Percentiles rank a stretch among this genome's conserved stretches.
Conservation (phyloP, 768 basidiomycete genomes). For the Calocera viscosa region DNA sequence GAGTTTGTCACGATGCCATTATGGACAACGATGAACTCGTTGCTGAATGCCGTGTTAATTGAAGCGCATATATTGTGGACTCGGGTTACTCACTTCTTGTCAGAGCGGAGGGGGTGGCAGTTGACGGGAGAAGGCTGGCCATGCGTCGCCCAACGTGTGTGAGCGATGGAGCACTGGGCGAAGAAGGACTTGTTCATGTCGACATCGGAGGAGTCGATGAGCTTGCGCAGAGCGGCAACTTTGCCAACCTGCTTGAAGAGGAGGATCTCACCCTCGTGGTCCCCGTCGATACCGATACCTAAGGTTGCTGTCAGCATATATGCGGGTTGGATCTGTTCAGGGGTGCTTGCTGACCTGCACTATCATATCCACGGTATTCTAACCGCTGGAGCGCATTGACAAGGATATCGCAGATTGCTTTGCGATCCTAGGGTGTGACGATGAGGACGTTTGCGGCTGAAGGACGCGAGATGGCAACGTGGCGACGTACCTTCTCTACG, state of each 20-base stretch:
- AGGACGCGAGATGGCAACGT: constrained; percentile 1
- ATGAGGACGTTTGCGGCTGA: background rate
- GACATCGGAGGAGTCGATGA: constrained; percentile 17
- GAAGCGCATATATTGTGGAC: background rate
- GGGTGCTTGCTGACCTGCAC: constrained; percentile 39
- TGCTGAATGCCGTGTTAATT: constrained; percentile 6
- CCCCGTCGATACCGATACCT: constrained; percentile 37
- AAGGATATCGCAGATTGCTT: constrained; percentile 82
- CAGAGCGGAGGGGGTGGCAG: constrained; percentile 35
- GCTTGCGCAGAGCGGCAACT: constrained; percentile 30
- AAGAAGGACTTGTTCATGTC: constrained; percentile 30
- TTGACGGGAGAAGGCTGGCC: constrained; percentile 31
- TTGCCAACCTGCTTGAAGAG: constrained; percentile 38
- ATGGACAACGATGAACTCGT: constrained; percentile 88
- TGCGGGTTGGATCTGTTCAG: background rate
- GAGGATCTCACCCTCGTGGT: constrained; percentile 26
- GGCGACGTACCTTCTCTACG: constrained; percentile 69
- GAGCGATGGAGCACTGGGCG: constrained; percentile 33
- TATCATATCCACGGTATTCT: constrained; percentile 98
- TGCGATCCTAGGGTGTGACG: constrained; percentile 44
- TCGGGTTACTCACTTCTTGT: constrained; percentile 16
- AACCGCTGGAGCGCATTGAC: constrained; percentile 83
- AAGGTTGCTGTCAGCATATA: constrained; percentile 2
- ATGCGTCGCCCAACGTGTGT: constrained; percentile 39
- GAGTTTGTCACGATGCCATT: constrained; percentile 98